Evolutionary conservation across 1,284 basidiomycete species (phyloP).

Genomic region (Cryptococcus wingfieldii): DNA sequence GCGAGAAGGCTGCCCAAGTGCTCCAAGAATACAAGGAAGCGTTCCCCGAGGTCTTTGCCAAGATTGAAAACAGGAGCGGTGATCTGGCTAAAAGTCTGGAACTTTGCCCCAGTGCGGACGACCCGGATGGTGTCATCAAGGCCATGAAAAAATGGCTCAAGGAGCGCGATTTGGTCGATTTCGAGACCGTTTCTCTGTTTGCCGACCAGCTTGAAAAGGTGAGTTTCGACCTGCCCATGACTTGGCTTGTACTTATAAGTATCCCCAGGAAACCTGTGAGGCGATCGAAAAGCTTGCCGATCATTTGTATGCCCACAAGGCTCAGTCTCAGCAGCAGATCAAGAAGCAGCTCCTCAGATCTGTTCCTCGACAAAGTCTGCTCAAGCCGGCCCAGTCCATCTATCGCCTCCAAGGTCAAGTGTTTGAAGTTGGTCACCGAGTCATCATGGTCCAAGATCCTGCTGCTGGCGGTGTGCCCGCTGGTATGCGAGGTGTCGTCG

Average conservation of each 20-base stretch:
- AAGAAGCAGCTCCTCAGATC: conserved; percentile 87
- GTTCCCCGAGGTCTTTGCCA: conserved; percentile 76
- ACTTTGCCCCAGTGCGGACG: conserved; percentile 60
- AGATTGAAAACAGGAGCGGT: conserved; percentile 64
- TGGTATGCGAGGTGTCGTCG: conserved; percentile 85
- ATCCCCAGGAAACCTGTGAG: conserved; percentile 62
- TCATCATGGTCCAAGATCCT: conserved; percentile 91
- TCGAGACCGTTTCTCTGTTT: conserved; percentile 88
- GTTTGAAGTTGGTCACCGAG: conserved; percentile 92
- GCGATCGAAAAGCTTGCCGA: conserved; percentile 75
- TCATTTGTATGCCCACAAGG: conserved; percentile 54
- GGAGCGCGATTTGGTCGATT: conserved; percentile 75
- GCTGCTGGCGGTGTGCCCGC: conserved; percentile 79
- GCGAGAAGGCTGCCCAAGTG: conserved; percentile 75
- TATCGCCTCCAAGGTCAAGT: conserved; percentile 85
- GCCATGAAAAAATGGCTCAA: conserved; percentile 85
- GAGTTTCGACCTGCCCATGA: conserved; percentile 7
- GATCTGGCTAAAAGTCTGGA: conserved; percentile 59
- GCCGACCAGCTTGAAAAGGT: conserved; percentile 89
- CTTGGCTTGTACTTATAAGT: background rate
- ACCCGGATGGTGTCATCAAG: conserved; percentile 67
- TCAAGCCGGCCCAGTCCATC: conserved; percentile 87
- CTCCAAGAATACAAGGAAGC: conserved; percentile 75
- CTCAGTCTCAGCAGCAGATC: conserved; percentile 60
- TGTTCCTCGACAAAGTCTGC: conserved; percentile 87